phyloP scores from a whole-genome alignment of 1,284 basidiomycete species.

The Leccinum solheimii region DNA sequence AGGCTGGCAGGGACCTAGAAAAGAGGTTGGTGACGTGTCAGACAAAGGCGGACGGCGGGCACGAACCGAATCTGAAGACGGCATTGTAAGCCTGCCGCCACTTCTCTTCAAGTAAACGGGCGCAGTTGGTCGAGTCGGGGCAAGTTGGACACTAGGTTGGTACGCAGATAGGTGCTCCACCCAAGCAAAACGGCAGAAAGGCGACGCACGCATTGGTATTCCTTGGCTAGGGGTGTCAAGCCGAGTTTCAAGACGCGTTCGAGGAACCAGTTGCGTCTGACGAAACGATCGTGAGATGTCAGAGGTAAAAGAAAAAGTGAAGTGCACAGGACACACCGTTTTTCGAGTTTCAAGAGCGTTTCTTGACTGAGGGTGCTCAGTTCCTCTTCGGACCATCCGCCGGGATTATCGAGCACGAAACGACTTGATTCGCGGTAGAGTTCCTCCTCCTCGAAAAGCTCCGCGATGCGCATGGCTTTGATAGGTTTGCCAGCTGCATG shows the following conservation, averaged over 20 bases:
- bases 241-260: conserved; percentile 92
- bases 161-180: conserved; percentile 2
- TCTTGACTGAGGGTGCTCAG: conserved; percentile 75
- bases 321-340: conserved; percentile 50
- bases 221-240: conserved; percentile 81
- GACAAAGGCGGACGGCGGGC: not conserved
- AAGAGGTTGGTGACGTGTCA: conserved; percentile 9
- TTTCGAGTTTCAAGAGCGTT: conserved; percentile 85
- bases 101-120: conserved; percentile 89
- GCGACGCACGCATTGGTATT: conserved; percentile 79
- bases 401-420: conserved; percentile 88
- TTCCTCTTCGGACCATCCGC: conserved; percentile 82
- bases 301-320: not conserved
- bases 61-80: conserved; percentile 81
- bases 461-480: conserved; percentile 88
- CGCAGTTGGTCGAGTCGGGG: conserved; percentile 78
- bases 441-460: conserved; percentile 83
- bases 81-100: conserved; percentile 88
- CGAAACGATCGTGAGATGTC: not conserved
- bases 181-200: not conserved
- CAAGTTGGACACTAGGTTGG: conserved; percentile 71
- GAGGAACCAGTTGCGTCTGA: conserved; percentile 87
- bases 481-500: conserved; percentile 90
- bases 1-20: conserved; percentile 75
- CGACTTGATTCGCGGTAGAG: conserved; percentile 87